Base-by-base conservation (phyloP, 768 basidiomycete genomes). In the Suillus hirtellus region DNA sequence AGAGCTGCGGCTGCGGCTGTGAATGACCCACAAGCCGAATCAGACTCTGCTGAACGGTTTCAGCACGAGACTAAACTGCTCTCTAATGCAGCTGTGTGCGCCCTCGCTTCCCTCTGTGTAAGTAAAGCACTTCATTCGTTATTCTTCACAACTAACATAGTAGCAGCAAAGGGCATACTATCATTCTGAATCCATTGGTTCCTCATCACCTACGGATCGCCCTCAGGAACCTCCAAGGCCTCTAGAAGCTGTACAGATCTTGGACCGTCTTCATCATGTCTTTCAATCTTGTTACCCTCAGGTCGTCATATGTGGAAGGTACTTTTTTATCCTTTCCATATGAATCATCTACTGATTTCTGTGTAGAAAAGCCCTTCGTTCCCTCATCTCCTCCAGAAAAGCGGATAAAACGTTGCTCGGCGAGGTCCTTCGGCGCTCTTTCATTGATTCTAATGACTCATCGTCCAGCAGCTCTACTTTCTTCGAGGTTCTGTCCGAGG, bases 61-160 rank as follows among this genome's bases (percentile, higher is more conserved):
- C 83, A 86, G 65, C 81, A 83, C 44, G 94, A 95, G 72, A 89
- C 89, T 2, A 80, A 82, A 47, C 67, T 86, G 60, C 77, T 97
- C 35, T 94, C 93, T 0, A 81, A 87, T 68, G 93, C 95, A 17
- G 89, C 95, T 19, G 84, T 90, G n/a, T 89, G 93, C 44, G 92
- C 95, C 3, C 78, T 96, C 77, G 86, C 92, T n/a, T 86, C 93
- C 10, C 82, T 96, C 64, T 92, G 90, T 71, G 95, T 96, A 69
- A 78, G 95, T 88, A 46, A 5, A 21, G 17, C 35, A 55, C 43
- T 44, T 19, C 53, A 52, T 37, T 24, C 54, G 38, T n/a, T 62
- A 11, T 44, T 4, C 58, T 52, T 27, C 31, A 43, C 62, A 56
- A 47, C 47, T 68, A 35, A 67, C 24, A 55, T 21, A 3, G 12